phyloP scores from a whole-genome alignment of 805 yeast genomes.

The Metschnikowia rubicola region DNA sequence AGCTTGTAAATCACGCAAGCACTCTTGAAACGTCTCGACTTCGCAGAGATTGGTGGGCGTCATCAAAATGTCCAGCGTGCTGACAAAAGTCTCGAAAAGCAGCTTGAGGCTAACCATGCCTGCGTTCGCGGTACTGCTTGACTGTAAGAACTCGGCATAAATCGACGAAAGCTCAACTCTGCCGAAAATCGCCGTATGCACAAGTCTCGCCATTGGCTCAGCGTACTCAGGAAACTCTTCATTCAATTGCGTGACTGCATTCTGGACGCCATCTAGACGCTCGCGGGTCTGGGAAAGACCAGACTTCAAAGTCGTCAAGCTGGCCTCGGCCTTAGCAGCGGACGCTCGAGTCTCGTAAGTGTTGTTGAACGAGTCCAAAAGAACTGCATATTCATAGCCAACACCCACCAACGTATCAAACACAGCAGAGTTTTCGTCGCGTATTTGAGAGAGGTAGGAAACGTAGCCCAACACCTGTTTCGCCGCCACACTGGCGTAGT shows the following conservation, averaged over 20 bases:
- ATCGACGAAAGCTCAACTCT: not conserved
- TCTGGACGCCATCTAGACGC: not conserved
- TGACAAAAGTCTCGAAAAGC: not conserved
- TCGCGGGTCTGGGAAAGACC: not conserved
- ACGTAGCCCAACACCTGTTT: not conserved
- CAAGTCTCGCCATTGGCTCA: not conserved
- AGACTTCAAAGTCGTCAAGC: not conserved
- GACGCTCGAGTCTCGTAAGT: not conserved
- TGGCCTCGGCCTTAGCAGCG: not conserved
- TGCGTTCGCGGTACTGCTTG: not conserved
- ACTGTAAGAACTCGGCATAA: not conserved
- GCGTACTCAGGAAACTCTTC: not conserved
- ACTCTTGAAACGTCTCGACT: not conserved
- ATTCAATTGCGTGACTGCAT: not conserved
- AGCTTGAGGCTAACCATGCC: not conserved
- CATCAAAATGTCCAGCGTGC: slow-evolving; percentile 2
- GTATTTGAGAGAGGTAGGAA: not conserved
- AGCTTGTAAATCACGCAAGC: not conserved
- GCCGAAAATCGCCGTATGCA: not conserved
- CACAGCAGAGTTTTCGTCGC: not conserved
- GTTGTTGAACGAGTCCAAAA: not conserved
- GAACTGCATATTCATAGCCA: not conserved
- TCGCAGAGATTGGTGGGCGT: not conserved
- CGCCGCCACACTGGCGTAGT: not conserved
- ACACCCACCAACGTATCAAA: not conserved